Evolutionary conservation across 192 early-diverging fungal genomes (phyloP).

Genomic region (Entrophospora sp.): DNA sequence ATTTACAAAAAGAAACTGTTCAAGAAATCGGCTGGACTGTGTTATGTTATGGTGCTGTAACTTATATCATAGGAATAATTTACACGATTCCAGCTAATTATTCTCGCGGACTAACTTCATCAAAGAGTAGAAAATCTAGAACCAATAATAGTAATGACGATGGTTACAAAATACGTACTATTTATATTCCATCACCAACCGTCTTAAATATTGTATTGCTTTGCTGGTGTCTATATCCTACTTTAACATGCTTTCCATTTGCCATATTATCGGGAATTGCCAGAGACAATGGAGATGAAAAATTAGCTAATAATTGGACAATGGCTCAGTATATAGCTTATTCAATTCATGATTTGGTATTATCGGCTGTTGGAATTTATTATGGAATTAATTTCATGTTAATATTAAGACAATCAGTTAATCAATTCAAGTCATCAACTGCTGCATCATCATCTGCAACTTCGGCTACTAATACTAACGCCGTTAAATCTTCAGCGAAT

Average conservation of each 20-base stretch:
- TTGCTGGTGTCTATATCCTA: constrained; percentile 2
- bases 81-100: constrained; percentile 18
- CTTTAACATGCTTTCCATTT: not conserved
- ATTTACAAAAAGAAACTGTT: not conserved
- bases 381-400: constrained; percentile 16
- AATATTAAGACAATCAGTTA: constrained; percentile 1
- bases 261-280: not conserved
- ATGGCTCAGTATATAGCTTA: not conserved
- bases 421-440: no score
- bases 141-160: no score
- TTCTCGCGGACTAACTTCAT: not conserved
- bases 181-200: not conserved
- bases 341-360: not conserved
- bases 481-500: no score
- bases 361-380: not conserved
- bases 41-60: constrained; percentile 4
- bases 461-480: no score
- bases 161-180: not conserved
- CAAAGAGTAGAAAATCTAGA: not conserved
- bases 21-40: constrained; percentile 14
- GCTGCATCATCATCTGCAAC: no score
- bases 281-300: not conserved
- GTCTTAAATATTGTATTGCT: not conserved
- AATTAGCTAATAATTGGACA: not conserved
- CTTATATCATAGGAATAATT: constrained; percentile 16